A percentile compares a stretch with the other conserved stretches of the same genome.
Evolutionary conservation across 2,329 filamentous ascomycete genomes (phyloP).

Genomic region (Cercospora zeae-maydis): DNA sequence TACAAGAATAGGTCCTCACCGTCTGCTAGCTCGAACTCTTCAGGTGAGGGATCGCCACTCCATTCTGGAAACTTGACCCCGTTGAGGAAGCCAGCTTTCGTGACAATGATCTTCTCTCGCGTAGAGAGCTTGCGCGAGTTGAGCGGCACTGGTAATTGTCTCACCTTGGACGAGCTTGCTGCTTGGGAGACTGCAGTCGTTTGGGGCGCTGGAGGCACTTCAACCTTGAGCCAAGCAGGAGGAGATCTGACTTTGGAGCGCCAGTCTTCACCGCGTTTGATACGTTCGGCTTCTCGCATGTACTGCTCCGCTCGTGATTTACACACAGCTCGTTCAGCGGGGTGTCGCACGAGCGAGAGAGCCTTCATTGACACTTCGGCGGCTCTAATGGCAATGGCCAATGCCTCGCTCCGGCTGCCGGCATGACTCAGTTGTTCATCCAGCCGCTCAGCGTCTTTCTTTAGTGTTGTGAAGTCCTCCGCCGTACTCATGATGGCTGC

Average conservation of each 20-base stretch:
- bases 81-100: conserved; percentile 75
- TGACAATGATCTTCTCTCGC: conserved; percentile 70
- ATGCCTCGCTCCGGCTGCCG: conserved; percentile 52
- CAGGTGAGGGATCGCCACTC: conserved; percentile 58
- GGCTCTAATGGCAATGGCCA: conserved; percentile 71
- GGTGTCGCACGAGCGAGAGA: conserved; percentile 56
- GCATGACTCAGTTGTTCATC: conserved; percentile 23
- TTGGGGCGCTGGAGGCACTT: neutral
- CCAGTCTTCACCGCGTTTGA: conserved; percentile 56
- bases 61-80: conserved; percentile 82
- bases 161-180: conserved; percentile 27
- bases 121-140: conserved; percentile 62
- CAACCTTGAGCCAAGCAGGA: conserved; percentile 3
- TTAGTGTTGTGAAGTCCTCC: conserved; percentile 20
- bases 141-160: conserved; percentile 49
- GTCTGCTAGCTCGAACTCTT: conserved; percentile 58
- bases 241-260: neutral
- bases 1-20: conserved; percentile 62
- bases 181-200: neutral
- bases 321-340: conserved; percentile 64
- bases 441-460: conserved; percentile 25
- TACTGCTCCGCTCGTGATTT: conserved; percentile 65
- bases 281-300: conserved; percentile 67
- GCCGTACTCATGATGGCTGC: neutral
- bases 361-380: conserved; percentile 81